Base-by-base conservation (phyloP, 1,139 yeast genomes). In the Pichia sp. region DNA sequence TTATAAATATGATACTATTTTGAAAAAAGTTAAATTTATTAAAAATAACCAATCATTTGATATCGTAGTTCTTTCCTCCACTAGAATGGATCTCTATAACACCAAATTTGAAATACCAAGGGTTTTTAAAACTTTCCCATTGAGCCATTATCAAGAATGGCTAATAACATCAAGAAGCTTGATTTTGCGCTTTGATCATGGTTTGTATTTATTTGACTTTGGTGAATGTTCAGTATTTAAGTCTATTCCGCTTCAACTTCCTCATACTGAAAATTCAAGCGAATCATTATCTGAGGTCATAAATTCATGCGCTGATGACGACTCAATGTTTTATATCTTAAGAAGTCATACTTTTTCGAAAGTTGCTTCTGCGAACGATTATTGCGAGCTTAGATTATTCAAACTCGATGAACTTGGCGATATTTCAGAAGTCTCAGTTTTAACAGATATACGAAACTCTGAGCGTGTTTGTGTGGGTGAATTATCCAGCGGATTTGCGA, bases 61-160 rank as follows among this genome's bases (percentile, higher is more conserved):
- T 44, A 42, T 58, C 37, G 54, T 53, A 1, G 50, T 59, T 16
- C 41, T 60, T 23, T 55, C 63, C 6, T 35, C 52, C 2, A 43
- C 43, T 10, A 52, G 55, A 2, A 37, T 60, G 30, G 48, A 51
- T n/a, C 40, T 60, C 11, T 58, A 51, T 37, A 51, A 52, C 24
- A 37, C 48, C 3, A 43, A 45, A 7, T 45, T 40, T 12, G 31
- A 28, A 32, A 22, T 11, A 11, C 6, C 35, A 4, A 20, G 23
- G 16, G 28, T 30, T 4, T 30, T 43, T 4, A 48, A 51, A 34
- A 46, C 50, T 22, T 39, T 56, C 9, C 46, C 51, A 12, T 39
- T 57, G 4, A 41, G 51, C 2, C 37, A 42, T 22, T 58, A 52
- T 35, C 50, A 46, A 10, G 51, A 53, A 12, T 51, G 52, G 43